Evolutionary conservation across 2,329 filamentous ascomycete species (phyloP).

Genomic region (Trichothecium sympodiale): DNA sequence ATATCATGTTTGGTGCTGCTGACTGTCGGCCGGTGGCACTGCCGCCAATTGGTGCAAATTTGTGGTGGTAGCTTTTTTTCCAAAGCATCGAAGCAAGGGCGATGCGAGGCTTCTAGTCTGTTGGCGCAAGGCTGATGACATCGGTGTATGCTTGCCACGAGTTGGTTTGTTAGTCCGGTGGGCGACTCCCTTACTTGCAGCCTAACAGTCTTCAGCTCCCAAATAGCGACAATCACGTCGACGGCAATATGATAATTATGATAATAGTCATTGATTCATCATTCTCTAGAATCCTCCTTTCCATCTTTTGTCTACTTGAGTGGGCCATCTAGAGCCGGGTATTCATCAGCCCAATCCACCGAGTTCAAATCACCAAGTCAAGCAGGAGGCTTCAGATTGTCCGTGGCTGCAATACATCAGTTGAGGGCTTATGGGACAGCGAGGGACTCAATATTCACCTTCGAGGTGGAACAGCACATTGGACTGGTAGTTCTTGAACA

Average conservation of each 20-base stretch:
- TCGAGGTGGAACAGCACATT: conserved; percentile 96
- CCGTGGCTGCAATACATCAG: conserved; percentile 51
- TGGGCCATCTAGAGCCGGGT: no score
- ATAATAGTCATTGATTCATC: no score
- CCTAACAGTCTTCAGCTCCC: neutral
- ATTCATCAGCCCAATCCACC: no score
- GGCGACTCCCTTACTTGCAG: no score
- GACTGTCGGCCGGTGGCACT: conserved; percentile 5
- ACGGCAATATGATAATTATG: no score
- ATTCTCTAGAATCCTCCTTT: no score
- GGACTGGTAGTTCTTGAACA: conserved; percentile 99
- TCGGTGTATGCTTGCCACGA: no score
- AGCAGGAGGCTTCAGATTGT: conserved; percentile 69
- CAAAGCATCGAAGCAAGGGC: neutral
- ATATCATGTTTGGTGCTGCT: conserved; percentile 11
- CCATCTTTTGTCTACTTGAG: no score
- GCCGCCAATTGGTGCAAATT: neutral
- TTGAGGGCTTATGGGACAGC: neutral
- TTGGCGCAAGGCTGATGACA: conserved; percentile 2
- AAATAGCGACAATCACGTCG: no score
- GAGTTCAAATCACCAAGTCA: no score
- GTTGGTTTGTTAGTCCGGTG: no score
- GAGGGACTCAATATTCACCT: conserved; percentile 45
- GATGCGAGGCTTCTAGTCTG: conserved; percentile 2
- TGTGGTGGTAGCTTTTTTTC: conserved; percentile 2